Evolutionary conservation across 805 yeast genomes (phyloP).

Genomic region (Blastobotrys parvus): DNA sequence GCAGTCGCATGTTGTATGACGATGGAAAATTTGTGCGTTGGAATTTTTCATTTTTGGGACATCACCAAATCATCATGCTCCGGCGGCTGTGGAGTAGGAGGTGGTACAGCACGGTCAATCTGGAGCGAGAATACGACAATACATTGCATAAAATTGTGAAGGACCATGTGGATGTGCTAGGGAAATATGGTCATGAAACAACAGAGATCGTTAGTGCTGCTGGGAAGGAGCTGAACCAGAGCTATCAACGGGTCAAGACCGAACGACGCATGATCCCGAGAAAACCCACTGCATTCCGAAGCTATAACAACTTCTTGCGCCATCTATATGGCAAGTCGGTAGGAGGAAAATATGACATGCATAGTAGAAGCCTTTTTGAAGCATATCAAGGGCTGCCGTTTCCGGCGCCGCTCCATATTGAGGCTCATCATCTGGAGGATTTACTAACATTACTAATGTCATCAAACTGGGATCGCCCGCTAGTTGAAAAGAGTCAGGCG

Average conservation of each 20-base stretch:
- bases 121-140: conserved; percentile 12
- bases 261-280: conserved; percentile 5
- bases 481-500: conserved; percentile 3
- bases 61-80: not conserved
- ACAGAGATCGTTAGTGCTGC: conserved; percentile 4
- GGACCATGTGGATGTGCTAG: conserved; percentile 1
- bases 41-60: not conserved
- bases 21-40: conserved; percentile 1
- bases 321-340: conserved; percentile 11
- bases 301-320: conserved; percentile 15
- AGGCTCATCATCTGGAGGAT: conserved; percentile 27
- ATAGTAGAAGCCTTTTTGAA: conserved; percentile 10
- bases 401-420: conserved; percentile 28
- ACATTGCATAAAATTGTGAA: conserved; percentile 10
- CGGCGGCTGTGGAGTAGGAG: not conserved
- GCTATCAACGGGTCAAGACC: conserved; percentile 9
- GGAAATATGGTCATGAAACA: not conserved
- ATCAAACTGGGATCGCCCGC: not conserved
- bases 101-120: conserved; percentile 4
- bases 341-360: not conserved
- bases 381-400: conserved; percentile 27
- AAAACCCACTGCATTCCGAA: not conserved
- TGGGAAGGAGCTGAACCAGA: conserved; percentile 2
- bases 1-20: conserved; percentile 49
- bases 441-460: conserved; percentile 19